Evolutionary conservation across 352 stramenopile genomes (phyloP).

Genomic region (Phytophthora pinifolia): DNA sequence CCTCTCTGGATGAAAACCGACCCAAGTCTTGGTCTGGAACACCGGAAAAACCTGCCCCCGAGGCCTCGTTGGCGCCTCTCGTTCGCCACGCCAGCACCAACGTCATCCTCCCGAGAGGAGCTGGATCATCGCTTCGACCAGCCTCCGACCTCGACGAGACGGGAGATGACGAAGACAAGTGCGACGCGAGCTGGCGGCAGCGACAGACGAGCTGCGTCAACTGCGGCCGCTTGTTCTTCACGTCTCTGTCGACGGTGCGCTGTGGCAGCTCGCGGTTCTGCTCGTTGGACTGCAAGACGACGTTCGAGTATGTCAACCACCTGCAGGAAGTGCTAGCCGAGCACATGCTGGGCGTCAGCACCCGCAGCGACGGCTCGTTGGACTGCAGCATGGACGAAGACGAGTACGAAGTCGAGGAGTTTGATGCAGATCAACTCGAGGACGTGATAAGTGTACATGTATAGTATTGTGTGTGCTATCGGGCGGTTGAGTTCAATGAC

Average conservation of each 20-base stretch:
- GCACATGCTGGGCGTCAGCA: constrained; percentile 11
- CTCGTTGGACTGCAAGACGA: constrained; percentile 51
- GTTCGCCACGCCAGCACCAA: constrained; percentile 10
- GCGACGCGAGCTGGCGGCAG: constrained; percentile 12
- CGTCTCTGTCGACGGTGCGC: constrained; percentile 14
- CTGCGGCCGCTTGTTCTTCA: constrained; percentile 27
- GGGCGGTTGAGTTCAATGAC: too few relatives aligned
- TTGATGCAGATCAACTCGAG: not conserved
- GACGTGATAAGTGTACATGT: too few relatives aligned
- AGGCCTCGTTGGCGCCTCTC: not conserved
- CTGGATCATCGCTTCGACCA: not conserved
- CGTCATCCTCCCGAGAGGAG: constrained; percentile 7
- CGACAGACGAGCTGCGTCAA: constrained; percentile 19
- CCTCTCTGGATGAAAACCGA: not conserved
- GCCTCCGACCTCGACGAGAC: too few relatives aligned
- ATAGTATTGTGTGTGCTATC: not conserved
- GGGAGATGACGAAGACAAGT: not conserved
- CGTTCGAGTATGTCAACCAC: constrained; percentile 26
- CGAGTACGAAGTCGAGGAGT: not conserved
- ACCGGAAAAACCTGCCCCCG: not conserved
- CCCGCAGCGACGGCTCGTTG: not conserved
- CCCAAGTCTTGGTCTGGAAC: constrained; percentile 23
- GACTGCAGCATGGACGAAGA: not conserved
- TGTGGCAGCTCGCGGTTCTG: constrained; percentile 25
- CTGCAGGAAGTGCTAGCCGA: constrained; percentile 24